Base-by-base conservation (phyloP, 2,329 filamentous ascomycete species). In the Neopestalotiopsis rosae region DNA sequence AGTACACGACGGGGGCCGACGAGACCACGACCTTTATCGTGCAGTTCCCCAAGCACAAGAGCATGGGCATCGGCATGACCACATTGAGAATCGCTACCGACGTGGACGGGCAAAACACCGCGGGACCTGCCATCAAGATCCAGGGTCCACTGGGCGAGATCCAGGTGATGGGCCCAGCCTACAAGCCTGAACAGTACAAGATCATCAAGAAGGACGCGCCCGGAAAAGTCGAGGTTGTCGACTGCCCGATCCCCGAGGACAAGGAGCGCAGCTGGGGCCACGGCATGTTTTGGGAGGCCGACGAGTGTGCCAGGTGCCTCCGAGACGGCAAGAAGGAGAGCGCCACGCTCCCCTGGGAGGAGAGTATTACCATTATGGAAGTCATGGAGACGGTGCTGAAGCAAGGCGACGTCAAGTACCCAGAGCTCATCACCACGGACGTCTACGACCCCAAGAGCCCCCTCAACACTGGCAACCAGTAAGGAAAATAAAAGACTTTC, bases 261-360 rank as follows among this genome's bases (percentile, higher is more conserved):
- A 74, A 80, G 30, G 82, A 81, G 72, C 81, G 84, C 40, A 77
- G 81, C 72, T 86, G 82, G 81, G 94, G 93, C 12, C 91, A 94
- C 72, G 94, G 94, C 64, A 96, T 97, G 93, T 96, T 94, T 82
- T 95, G 91, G 91, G 92, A 95, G 79, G 93, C 93, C 1, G 93
- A 95, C 78, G 93, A 94, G 83, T 91, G 89, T 72, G 93, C 91
- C 34, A 86, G 90, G 61, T 93, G 92, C 73, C 77, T 97, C 68
- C 85, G 91, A 58, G 94, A 96, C 77, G 93, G 94, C 28, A 90
- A 89, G 81, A 87, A 91, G 75, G 91, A 97, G 84, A 94, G 93
- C 77, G 86, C 87, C 62, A 87, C 86, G 13, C 82, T 96, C 80
- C 89, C 91, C 24, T 88, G 89, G 84, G 86, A 89, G 61, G 94